These are phyloP conservation scores for Colletotrichum lindemuthianum DNA, from an alignment of 2,329 filamentous ascomycete species.

Conservation along the genomic window DNA sequence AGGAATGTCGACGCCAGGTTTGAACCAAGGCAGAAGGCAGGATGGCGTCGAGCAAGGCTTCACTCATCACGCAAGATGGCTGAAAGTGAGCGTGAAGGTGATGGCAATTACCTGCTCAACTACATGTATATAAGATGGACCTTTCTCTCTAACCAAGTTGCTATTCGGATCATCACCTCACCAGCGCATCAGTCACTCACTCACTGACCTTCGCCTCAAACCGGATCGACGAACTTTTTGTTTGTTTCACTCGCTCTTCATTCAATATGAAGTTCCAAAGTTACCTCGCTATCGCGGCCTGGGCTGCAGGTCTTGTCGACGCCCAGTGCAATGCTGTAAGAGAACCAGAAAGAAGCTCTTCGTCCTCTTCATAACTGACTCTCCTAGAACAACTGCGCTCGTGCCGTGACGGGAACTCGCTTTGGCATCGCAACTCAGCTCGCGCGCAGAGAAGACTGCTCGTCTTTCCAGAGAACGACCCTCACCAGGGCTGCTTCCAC, in stretches of 20 bases:
- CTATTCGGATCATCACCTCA: not conserved
- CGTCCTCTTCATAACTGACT: not conserved
- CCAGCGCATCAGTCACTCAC: conserved; percentile 12
- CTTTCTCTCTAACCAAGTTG: not conserved
- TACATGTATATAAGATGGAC: conserved; percentile 1
- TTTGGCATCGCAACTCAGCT: not conserved
- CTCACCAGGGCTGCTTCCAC: not conserved
- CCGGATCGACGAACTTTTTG: not conserved
- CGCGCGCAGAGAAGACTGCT: conserved; percentile 11
- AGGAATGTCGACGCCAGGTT: conserved; percentile 1
- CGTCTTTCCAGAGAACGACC: conserved; percentile 17
- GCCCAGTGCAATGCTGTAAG: conserved; percentile 22
- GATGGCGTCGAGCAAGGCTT: too few species aligned
- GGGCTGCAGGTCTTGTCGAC: conserved; percentile 11
- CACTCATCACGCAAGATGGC: too few species aligned
- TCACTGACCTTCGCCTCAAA: conserved; percentile 8
- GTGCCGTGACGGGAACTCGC: conserved; percentile 19
- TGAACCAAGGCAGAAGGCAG: too few species aligned
- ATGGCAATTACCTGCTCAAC: too few species aligned
- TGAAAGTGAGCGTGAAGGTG: too few species aligned
- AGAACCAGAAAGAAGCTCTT: not conserved
- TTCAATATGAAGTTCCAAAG: conserved; percentile 11
- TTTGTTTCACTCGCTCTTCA: not conserved
- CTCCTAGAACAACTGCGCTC: conserved; percentile 18
- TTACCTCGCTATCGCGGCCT: conserved; percentile 5